These are phyloP conservation scores for Herpetomonas tarakana DNA, from an alignment of 208 protist genomes.

Conservation along the genomic window DNA sequence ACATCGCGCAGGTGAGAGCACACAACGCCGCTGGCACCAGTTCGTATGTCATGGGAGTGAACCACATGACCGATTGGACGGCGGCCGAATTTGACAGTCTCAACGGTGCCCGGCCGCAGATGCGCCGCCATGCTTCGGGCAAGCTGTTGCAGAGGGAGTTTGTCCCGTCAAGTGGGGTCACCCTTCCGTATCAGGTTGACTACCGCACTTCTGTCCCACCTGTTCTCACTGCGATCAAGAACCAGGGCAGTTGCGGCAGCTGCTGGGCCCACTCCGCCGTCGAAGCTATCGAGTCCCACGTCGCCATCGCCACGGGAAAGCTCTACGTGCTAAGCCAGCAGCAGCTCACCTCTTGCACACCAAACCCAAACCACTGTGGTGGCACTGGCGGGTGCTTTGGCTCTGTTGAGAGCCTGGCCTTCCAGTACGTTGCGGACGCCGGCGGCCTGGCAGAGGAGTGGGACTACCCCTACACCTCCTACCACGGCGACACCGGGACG, in stretches of 20 bases:
- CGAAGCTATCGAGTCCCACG: conserved; percentile 78
- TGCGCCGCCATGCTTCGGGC: conserved; percentile 12
- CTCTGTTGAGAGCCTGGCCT: conserved; percentile 70
- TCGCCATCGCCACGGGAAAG: conserved; percentile 45
- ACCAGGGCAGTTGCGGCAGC: conserved; percentile 77
- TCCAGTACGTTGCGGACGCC: conserved; percentile 59
- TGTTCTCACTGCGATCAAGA: conserved; percentile 63
- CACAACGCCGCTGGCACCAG: neutral
- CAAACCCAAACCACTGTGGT: conserved; percentile 52
- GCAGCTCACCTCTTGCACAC: conserved; percentile 90
- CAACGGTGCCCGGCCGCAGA: conserved; percentile 12
- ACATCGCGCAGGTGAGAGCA: neutral
- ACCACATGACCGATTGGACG: neutral
- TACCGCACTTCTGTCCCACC: conserved; percentile 31
- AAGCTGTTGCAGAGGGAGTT: conserved; percentile 4
- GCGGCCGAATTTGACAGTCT: neutral
- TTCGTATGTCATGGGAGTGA: neutral
- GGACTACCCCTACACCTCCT: conserved; percentile 76
- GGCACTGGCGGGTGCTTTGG: conserved; percentile 77
- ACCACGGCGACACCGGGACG: conserved; percentile 37
- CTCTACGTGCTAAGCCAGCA: conserved; percentile 87
- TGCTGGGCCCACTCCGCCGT: conserved; percentile 72
- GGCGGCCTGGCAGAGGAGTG: conserved; percentile 59
- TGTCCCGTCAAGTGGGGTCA: conserved; percentile 4
- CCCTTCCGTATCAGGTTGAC: conserved; percentile 41